Percentiles rank a stretch among this genome's conserved stretches.
These are phyloP conservation scores for Hypoxylon sp. DNA, from an alignment of 2,329 filamentous ascomycete genomes.

Conservation along the genomic window DNA sequence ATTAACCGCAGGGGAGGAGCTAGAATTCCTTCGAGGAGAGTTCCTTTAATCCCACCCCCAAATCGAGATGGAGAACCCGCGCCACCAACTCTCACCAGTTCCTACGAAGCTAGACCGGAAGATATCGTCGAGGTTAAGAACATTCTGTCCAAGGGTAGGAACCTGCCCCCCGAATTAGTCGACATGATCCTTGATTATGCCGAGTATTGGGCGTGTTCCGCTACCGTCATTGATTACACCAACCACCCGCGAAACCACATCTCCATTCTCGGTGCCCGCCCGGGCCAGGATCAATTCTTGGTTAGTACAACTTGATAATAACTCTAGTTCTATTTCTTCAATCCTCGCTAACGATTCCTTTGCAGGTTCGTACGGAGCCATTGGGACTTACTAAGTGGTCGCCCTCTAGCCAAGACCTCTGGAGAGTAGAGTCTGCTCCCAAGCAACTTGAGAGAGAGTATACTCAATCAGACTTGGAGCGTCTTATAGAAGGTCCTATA, in stretches of 20 bases:
- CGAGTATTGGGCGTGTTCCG: constrained; percentile 73
- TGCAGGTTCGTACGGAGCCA: constrained; percentile 59
- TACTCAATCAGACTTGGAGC: constrained; percentile 53
- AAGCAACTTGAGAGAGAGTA: constrained; percentile 52
- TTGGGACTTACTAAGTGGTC: constrained; percentile 57
- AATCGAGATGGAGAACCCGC: constrained; percentile 8
- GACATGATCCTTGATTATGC: constrained; percentile 71
- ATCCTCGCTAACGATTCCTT: neutral
- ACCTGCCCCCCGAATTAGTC: constrained; percentile 69
- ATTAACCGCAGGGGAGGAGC: constrained; percentile 44
- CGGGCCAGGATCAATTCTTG: constrained; percentile 58
- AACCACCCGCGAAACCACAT: constrained; percentile 24
- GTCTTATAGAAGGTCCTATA: constrained; percentile 59
- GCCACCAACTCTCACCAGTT: constrained; percentile 26
- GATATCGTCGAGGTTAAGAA: constrained; percentile 67
- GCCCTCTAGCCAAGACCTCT: constrained; percentile 44
- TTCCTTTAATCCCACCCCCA: constrained; percentile 24
- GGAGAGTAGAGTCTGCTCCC: constrained; percentile 46
- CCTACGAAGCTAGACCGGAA: constrained; percentile 44
- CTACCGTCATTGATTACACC: constrained; percentile 53
- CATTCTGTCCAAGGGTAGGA: constrained; percentile 61
- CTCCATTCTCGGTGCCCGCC: constrained; percentile 39
- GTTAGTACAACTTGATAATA: constrained; percentile 51
- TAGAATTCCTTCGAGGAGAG: constrained; percentile 35
- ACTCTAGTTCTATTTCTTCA: neutral